Evolutionary conservation across 495 filamentous ascomycete species (phyloP), one percentile per base, ranked within the genome.

Genomic region (Aspergillus avenaceus): DNA sequence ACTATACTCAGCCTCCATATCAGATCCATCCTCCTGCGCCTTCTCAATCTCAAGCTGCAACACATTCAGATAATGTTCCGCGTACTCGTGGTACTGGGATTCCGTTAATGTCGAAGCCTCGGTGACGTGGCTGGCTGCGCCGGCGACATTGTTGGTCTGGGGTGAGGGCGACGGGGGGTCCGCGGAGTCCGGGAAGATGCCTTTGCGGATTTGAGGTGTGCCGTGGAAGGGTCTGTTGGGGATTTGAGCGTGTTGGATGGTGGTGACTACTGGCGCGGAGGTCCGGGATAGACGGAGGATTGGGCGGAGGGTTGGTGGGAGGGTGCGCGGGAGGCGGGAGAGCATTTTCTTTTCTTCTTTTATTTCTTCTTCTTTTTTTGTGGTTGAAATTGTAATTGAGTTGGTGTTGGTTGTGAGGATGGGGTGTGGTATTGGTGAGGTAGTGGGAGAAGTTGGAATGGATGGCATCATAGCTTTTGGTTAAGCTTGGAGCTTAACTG

Each of bases 1-100:
- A 42, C 64, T 71, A 52, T 80, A 85, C 60, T 87, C 84, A 7
- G 74, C 72, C 44, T 81, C 79, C n/a, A 80, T 56, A 28, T 79
- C 76, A 0, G 67, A 64, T 0, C 73, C 63, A 13, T 75, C 70
- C 48, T 78, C 73, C 36, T 74, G 68, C 13, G 65, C 42, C 22
- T 58, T 62, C 60, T 82, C 79, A 3, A 82, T 52, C 34, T 73
- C 65, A 1, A 28, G 44, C 37, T 77, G 60, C 8, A 82, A 63
- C 12, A 62, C 53, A 34, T 81, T 69, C 43, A 82, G 69, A 55
- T 74, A 81, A 38, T 66, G 58, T 53, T 81, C 75, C 14, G 77
- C 67, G 55, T 74, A 67, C 28, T 73, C 66, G 50, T 77, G 67
- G 62, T 79, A 82, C 46, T 75, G 43, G 41, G 56, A 54, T 21